Percentiles rank a stretch among this genome's conserved stretches.
Evolutionary conservation across 2,329 filamentous ascomycete genomes (phyloP).

Genomic region (Endothia cerciana): DNA sequence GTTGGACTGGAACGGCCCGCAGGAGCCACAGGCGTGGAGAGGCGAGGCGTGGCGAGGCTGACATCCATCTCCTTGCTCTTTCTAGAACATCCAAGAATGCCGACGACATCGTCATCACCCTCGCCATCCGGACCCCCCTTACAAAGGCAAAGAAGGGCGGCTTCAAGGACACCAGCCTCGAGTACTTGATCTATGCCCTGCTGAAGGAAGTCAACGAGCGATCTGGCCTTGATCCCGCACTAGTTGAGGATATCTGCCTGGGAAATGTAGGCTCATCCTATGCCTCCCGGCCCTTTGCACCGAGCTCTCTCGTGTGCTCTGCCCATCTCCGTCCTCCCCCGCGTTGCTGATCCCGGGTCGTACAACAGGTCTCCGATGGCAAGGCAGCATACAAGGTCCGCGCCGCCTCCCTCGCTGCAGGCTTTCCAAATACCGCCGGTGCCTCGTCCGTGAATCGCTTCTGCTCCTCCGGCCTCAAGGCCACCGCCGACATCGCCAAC

Average conservation of each 20-base stretch:
- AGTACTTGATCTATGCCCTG: conserved; percentile 82
- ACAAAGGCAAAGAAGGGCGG: conserved; percentile 89
- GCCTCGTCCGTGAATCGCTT: conserved; percentile 90
- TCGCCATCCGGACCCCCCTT: conserved; percentile 86
- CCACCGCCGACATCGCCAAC: conserved; percentile 91
- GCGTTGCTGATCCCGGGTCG: neutral
- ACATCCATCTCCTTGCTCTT: conserved; percentile 32
- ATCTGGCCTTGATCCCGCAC: conserved; percentile 75
- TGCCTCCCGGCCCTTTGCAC: neutral
- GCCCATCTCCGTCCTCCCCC: neutral
- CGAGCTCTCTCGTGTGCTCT: neutral
- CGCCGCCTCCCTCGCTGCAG: conserved; percentile 85
- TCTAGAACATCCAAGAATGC: conserved; percentile 85
- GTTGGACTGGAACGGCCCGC: neutral
- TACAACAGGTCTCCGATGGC: conserved; percentile 71
- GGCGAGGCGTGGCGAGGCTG: conserved; percentile 22
- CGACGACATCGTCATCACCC: conserved; percentile 95
- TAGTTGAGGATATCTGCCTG: conserved; percentile 88
- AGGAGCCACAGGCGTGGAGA: too few species aligned
- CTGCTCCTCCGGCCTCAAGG: conserved; percentile 95
- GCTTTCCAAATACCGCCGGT: conserved; percentile 87
- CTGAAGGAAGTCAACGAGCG: conserved; percentile 75
- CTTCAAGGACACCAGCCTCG: conserved; percentile 91
- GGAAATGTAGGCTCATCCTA: conserved; percentile 70
- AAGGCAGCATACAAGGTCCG: conserved; percentile 92